phyloP scores from a whole-genome alignment of 78 protist genomes.

The Dictyostelium citrinum region DNA sequence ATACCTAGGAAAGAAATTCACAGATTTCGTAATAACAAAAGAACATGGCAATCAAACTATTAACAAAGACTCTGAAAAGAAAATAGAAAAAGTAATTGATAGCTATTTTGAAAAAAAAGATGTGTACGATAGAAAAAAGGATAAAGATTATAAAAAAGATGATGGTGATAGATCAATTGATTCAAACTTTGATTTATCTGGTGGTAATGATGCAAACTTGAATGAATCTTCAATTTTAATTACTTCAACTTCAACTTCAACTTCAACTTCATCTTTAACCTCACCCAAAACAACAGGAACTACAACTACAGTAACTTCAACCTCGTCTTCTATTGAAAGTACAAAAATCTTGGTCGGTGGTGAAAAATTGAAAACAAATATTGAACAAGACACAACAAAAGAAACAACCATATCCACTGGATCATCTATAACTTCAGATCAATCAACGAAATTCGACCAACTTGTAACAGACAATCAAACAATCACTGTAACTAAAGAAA shows the following conservation, averaged over 20 bases:
- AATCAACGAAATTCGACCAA: not conserved
- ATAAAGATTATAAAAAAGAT: slow-evolving; percentile 23
- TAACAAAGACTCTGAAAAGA: slow-evolving; percentile 9
- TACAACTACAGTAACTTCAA: not conserved
- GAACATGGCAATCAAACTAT: slow-evolving; percentile 28
- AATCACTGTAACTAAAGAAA: not conserved
- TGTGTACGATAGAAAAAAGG: slow-evolving; percentile 27
- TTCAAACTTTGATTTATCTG: not conserved
- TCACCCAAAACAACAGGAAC: not conserved
- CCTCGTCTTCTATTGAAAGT: not conserved
- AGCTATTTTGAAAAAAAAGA: slow-evolving; percentile 8
- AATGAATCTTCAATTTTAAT: not conserved
- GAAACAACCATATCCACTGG: not conserved
- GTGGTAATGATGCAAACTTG: not conserved
- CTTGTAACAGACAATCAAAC: not conserved
- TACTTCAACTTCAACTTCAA: not conserved
- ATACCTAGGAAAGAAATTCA: slow-evolving; percentile 40
- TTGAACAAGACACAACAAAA: not conserved
- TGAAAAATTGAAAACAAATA: not conserved
- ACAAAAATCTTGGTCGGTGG: not conserved
- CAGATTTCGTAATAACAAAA: slow-evolving; percentile 20
- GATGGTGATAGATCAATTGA: not conserved
- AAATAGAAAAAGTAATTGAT: slow-evolving; percentile 47
- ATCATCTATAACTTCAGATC: not conserved
- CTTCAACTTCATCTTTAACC: not conserved